Evolutionary conservation across 306 rosid species (phyloP).

Genomic region (Acmispon strigosus): DNA sequence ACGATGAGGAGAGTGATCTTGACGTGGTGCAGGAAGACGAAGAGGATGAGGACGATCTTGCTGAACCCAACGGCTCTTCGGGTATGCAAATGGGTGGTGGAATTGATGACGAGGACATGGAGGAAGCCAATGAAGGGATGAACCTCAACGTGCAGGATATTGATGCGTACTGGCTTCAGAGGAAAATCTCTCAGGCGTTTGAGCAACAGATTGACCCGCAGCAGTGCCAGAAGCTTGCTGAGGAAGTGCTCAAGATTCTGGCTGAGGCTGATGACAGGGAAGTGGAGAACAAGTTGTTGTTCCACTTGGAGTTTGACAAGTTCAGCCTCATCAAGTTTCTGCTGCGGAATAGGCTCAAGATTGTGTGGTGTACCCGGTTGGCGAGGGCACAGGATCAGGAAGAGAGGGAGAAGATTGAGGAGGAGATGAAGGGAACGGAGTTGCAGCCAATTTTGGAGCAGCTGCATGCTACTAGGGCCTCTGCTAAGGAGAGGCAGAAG

Average conservation of each 20-base stretch:
- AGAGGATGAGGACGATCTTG: conserved; percentile 77
- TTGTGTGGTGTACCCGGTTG: conserved; percentile 89
- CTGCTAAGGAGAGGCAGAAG: conserved; percentile 89
- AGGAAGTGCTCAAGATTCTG: conserved; percentile 70
- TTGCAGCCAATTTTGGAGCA: conserved; percentile 87
- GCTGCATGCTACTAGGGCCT: conserved; percentile 80
- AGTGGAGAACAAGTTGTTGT: conserved; percentile 65
- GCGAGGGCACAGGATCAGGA: conserved; percentile 83
- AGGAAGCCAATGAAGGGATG: conserved; percentile 78
- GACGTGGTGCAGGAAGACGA: conserved; percentile 90
- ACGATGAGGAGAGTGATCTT: conserved; percentile 91
- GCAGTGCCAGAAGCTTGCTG: conserved; percentile 86
- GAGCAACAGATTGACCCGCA: conserved; percentile 87
- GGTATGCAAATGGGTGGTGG: conserved; percentile 97
- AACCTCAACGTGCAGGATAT: conserved; percentile 86
- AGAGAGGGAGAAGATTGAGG: conserved; percentile 77
- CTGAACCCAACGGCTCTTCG: conserved; percentile 45
- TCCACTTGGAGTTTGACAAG: conserved; percentile 60
- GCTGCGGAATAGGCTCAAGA: conserved; percentile 63
- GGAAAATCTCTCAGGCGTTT: conserved; percentile 88
- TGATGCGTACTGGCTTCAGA: conserved; percentile 97
- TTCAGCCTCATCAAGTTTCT: conserved; percentile 74
- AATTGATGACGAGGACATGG: conserved; percentile 84
- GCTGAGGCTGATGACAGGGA: conserved; percentile 81
- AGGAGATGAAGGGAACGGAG: conserved; percentile 74